Evolutionary conservation across 2,329 filamentous ascomycete species (phyloP), one percentile per base, ranked within the genome.

Genomic region (Daldinia eschscholtzii): DNA sequence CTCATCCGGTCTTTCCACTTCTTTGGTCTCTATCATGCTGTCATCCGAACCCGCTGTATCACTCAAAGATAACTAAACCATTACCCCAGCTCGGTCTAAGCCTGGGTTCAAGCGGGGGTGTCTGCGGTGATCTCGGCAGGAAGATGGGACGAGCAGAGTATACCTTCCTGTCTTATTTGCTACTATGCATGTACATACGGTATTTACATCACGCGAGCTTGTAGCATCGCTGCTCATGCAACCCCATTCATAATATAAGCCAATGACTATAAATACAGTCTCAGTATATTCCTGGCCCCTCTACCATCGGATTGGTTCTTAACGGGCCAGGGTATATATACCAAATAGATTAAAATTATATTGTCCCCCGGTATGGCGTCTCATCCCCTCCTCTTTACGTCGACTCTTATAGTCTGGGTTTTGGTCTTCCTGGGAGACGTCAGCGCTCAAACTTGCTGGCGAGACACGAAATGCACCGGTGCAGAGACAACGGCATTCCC

Each of bases 381-480:
- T 33, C 61, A 35, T 6, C 46, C 61, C 6, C 35, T 62, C 33
- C 50, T 13, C 37, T 48, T 57, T 42, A 20, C 59, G 0, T 26
- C 42, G 7, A 42, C 42, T 33, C 13, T 57, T 37, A 20, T 10
- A 28, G 44, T 65, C 6, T 70, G 67, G 64, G 20, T 55, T 60
- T 30, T 70, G 5, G 37, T 30, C 13, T 41, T 67, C 10, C n/a
- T 65, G 10, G 59, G 57, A 33, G 53, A 44, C 33, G 64, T 23
- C 3, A 55, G 61, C 23, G 67, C 73, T 18, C 74, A 75, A 37
- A 75, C 68, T 63, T 90, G 88, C 74, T 90, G 88, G 88, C 80
- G 84, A 65, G 76, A 88, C 61, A 86, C 84, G 1, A 75, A 81
- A 20, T 91, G 88, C 73, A 84, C 80, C 20, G 84, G 84, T 3